A percentile compares a stretch with the other conserved stretches of the same genome.
Conservation (phyloP, 345 rosid species). For the Sonneratia caseolaris region DNA sequence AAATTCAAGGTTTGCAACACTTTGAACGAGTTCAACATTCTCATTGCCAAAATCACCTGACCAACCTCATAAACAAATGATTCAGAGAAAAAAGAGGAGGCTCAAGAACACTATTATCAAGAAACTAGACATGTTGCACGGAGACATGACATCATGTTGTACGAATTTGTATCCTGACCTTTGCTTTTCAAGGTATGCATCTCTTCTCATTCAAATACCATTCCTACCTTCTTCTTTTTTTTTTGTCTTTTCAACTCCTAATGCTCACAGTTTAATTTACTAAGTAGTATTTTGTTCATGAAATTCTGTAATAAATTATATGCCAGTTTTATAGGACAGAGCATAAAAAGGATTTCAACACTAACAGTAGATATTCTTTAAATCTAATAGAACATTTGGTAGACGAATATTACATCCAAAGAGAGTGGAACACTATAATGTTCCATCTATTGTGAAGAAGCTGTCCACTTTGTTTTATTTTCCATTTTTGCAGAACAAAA, state of each 20-base stretch:
- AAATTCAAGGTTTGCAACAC: slow-evolving; percentile 48
- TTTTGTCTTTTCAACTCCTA: neutral
- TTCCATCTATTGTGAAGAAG: neutral
- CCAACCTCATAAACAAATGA: neutral
- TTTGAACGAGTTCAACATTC: slow-evolving; percentile 57
- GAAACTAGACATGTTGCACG: neutral
- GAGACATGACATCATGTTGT: neutral
- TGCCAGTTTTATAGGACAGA: neutral
- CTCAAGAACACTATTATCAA: neutral
- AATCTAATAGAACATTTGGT: neutral
- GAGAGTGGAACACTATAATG: neutral
- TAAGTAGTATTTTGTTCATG: neutral
- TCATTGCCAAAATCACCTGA: slow-evolving; percentile 89
- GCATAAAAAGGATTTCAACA: neutral
- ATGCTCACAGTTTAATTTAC: neutral
- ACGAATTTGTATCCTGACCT: neutral
- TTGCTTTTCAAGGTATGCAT: neutral
- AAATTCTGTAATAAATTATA: neutral
- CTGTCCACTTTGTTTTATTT: neutral
- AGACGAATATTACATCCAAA: neutral
- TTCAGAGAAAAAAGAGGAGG: neutral
- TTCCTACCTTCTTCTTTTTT: neutral
- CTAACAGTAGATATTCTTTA: neutral
- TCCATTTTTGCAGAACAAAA: neutral
- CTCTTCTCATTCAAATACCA: neutral